A percentile compares a stretch with the other conserved stretches of the same genome.
These are phyloP conservation scores for Pythium phragmitis DNA, from an alignment of 352 stramenopile species.

Conservation along the genomic window DNA sequence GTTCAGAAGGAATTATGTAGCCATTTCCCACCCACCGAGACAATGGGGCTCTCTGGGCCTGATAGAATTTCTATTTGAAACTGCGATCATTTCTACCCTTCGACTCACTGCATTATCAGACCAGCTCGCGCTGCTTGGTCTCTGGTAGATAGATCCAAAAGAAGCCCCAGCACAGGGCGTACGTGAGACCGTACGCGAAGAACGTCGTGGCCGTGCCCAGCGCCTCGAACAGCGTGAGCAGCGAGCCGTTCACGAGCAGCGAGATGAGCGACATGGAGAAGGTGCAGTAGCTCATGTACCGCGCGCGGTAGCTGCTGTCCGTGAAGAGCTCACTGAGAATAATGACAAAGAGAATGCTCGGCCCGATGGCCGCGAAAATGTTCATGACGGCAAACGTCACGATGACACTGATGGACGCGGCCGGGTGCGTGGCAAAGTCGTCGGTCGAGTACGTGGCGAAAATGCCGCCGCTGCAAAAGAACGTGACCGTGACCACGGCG, in stretches of 20 bases:
- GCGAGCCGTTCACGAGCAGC: slow-evolving; percentile 76
- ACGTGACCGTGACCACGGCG: slow-evolving; percentile 64
- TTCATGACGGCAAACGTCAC: slow-evolving; percentile 70
- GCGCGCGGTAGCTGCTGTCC: slow-evolving; percentile 73
- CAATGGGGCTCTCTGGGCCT: too few species aligned
- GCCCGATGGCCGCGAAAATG: slow-evolving; percentile 68
- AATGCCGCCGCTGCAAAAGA: slow-evolving; percentile 60
- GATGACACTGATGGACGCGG: slow-evolving; percentile 57
- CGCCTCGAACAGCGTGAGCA: slow-evolving; percentile 75
- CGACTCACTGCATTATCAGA: slow-evolving; percentile 26
- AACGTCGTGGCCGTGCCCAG: slow-evolving; percentile 71
- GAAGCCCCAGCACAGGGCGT: slow-evolving; percentile 66
- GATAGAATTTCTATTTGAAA: too few species aligned
- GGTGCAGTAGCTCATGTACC: slow-evolving; percentile 89
- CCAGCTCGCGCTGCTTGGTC: slow-evolving; percentile 74
- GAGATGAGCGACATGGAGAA: slow-evolving; percentile 88
- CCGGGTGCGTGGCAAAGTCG: slow-evolving; percentile 46
- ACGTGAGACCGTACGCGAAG: slow-evolving; percentile 58
- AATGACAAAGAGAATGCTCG: slow-evolving; percentile 81
- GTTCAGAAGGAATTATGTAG: too few species aligned
- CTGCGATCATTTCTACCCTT: too few species aligned
- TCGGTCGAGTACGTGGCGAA: slow-evolving; percentile 69
- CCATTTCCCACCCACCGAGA: too few species aligned
- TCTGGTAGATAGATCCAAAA: slow-evolving; percentile 74
- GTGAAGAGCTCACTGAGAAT: slow-evolving; percentile 86